Percentiles rank a stretch among this genome's conserved stretches.
phyloP scores from a whole-genome alignment of 352 stramenopile species.

The Globisporangium viniferum region DNA sequence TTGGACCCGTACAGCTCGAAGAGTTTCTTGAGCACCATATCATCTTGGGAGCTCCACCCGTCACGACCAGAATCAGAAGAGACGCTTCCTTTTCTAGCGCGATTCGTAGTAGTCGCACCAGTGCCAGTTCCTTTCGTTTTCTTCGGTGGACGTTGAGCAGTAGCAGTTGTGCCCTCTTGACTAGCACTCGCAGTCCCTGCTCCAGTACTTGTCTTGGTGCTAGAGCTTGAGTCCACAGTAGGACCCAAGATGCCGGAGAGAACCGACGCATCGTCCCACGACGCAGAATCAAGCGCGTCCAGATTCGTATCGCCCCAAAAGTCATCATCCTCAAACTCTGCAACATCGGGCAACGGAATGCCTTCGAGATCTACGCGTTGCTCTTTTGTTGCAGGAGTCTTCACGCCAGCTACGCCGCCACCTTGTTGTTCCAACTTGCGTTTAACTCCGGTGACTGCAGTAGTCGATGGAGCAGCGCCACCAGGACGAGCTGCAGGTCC shows the following conservation, averaged over 20 bases:
- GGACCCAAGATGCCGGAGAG: slow-evolving; percentile 59
- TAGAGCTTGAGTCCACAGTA: slow-evolving; percentile 26
- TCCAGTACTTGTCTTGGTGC: slow-evolving; percentile 17
- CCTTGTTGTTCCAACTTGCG: slow-evolving; percentile 64
- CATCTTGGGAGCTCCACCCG: slow-evolving; percentile 68
- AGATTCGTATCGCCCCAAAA: slow-evolving; percentile 88
- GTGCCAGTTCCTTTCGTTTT: slow-evolving; percentile 52
- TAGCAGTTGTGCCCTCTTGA: slow-evolving; percentile 20
- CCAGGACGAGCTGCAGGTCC: slow-evolving; percentile 10
- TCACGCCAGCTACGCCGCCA: neutral
- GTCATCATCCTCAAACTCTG: slow-evolving; percentile 76
- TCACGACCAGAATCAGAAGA: slow-evolving; percentile 50
- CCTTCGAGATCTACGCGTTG: slow-evolving; percentile 75
- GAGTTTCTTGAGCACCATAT: slow-evolving; percentile 79
- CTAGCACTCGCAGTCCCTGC: slow-evolving; percentile 14
- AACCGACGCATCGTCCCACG: slow-evolving; percentile 78
- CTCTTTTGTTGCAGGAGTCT: slow-evolving; percentile 45
- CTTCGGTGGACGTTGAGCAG: slow-evolving; percentile 34
- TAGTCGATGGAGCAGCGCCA: slow-evolving; percentile 9
- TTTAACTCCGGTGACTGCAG: slow-evolving; percentile 38
- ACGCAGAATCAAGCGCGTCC: slow-evolving; percentile 76
- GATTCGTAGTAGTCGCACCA: slow-evolving; percentile 21
- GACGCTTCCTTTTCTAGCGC: slow-evolving; percentile 55
- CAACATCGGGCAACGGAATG: slow-evolving; percentile 65
- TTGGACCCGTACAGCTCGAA: slow-evolving; percentile 86